phyloP scores from a whole-genome alignment of 352 stramenopile genomes.

The Stramenopiles sp. region DNA sequence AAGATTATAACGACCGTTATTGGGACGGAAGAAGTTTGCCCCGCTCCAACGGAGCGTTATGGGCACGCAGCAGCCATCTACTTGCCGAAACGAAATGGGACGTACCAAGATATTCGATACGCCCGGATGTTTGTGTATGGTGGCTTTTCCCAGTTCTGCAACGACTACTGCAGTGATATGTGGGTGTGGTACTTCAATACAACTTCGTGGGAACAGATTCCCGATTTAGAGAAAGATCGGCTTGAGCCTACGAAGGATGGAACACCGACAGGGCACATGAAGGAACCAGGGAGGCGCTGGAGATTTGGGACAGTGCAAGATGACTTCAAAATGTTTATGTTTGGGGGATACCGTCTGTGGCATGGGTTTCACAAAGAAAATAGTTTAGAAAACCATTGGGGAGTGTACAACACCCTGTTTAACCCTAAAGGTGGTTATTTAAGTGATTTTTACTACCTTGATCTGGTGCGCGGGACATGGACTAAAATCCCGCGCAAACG shows the following conservation, averaged over 20 bases:
- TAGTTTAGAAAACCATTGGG: constrained; percentile 45
- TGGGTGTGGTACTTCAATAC: no score
- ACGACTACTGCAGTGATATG: constrained; percentile 86
- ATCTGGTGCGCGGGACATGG: constrained; percentile 33
- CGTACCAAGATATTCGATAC: constrained; percentile 34
- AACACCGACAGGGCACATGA: not conserved
- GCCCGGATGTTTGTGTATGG: constrained; percentile 74
- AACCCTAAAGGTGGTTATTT: constrained; percentile 71
- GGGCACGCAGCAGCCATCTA: not conserved
- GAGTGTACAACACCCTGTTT: constrained; percentile 24
- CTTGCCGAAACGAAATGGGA: constrained; percentile 6
- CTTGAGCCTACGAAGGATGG: constrained; percentile 14
- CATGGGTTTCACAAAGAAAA: constrained; percentile 81
- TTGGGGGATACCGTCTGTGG: constrained; percentile 78
- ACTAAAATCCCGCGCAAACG: constrained; percentile 39
- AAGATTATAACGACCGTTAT: constrained; percentile 27
- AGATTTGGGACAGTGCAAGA: constrained; percentile 60
- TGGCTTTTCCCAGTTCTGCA: constrained; percentile 67
- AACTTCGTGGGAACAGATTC: no score
- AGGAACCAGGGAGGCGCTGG: constrained; percentile 59
- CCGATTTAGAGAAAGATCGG: constrained; percentile 39
- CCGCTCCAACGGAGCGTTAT: constrained; percentile 7
- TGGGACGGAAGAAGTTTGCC: not conserved
- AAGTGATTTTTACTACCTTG: constrained; percentile 64
- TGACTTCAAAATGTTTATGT: constrained; percentile 44